Conservation (phyloP, 140 eudicot genomes). For the Senecio squalidus region DNA sequence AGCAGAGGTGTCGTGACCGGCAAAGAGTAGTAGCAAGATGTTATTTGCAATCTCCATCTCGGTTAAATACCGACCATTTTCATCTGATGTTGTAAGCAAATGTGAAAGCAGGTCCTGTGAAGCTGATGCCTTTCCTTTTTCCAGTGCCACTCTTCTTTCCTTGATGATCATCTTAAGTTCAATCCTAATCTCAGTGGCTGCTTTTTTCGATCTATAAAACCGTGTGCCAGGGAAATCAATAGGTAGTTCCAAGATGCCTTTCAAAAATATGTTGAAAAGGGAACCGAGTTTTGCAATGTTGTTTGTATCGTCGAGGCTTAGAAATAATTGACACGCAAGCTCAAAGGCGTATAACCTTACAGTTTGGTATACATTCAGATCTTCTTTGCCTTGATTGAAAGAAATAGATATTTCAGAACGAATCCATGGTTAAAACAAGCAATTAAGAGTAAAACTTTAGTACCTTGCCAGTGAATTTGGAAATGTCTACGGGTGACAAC, state of each 20-base stretch:
- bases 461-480: conserved; percentile 59
- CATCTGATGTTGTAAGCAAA: conserved; percentile 41
- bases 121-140: conserved; percentile 26
- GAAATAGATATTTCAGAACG: too few relatives aligned
- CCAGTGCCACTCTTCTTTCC: conserved; percentile 33
- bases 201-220: not conserved
- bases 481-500: conserved; percentile 46
- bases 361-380: conserved; percentile 41
- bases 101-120: conserved; percentile 60
- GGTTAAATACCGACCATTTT: conserved; percentile 41
- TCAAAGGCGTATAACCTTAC: conserved; percentile 51
- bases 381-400: conserved; percentile 37
- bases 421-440: too few relatives aligned
- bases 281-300: conserved; percentile 38
- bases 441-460: not conserved
- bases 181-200: conserved; percentile 22
- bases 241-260: conserved; percentile 52
- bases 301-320: conserved; percentile 46
- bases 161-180: conserved; percentile 23
- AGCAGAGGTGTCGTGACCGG: conserved; percentile 64
- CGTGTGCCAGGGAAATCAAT: conserved; percentile 22
- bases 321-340: conserved; percentile 58
- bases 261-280: conserved; percentile 42
- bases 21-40: conserved; percentile 47
- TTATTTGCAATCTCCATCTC: conserved; percentile 47